Evolutionary conservation across 306 rosid genomes (phyloP).

Genomic region (Castanea sativa): DNA sequence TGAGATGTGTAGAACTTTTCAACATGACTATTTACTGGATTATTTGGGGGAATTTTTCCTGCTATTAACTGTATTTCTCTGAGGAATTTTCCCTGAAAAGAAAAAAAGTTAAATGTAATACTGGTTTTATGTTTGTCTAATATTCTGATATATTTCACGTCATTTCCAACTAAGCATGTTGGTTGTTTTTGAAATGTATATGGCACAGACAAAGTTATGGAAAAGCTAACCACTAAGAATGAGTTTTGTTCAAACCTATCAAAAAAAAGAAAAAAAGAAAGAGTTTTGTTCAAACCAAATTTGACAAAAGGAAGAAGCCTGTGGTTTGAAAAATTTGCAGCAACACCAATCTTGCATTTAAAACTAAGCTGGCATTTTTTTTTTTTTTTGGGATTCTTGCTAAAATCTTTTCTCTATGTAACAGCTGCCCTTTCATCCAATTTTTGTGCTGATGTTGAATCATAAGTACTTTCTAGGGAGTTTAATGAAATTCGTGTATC

Average conservation of each 20-base stretch:
- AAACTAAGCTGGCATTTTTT: background rate
- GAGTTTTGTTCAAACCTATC: background rate
- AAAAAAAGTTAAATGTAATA: background rate
- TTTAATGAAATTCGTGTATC: background rate
- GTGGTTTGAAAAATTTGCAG: background rate
- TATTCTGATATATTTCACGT: background rate
- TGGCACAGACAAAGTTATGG: background rate
- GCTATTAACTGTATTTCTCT: constrained; percentile 4
- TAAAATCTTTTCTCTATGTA: background rate
- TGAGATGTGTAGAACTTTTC: background rate
- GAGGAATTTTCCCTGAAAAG: background rate
- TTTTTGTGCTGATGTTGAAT: background rate
- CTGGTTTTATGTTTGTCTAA: background rate
- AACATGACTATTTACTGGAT: background rate
- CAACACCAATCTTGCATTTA: background rate
- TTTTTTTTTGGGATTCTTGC: background rate
- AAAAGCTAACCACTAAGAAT: background rate
- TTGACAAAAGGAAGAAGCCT: background rate
- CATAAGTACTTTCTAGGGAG: background rate
- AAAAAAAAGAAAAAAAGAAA: too few species aligned
- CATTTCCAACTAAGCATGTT: background rate
- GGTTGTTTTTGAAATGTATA: background rate
- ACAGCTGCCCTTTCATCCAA: background rate
- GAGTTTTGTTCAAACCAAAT: background rate
- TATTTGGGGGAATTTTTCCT: background rate